These are phyloP conservation scores for Eimeria praecox DNA, from an alignment of 169 alveolate genomes.

Conservation along the genomic window DNA sequence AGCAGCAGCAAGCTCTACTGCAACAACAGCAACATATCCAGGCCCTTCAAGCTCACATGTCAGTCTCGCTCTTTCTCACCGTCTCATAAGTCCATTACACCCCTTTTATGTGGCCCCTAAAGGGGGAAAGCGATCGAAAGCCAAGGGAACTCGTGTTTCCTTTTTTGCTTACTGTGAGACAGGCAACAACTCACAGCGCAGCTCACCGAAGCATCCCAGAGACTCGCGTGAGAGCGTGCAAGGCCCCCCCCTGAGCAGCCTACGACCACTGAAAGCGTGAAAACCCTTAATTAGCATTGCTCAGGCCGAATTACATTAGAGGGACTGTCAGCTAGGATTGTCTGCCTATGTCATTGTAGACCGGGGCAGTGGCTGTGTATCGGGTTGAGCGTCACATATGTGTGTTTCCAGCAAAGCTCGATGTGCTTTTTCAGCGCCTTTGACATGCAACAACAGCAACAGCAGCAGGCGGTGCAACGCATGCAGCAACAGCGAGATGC, in stretches of 20 bases:
- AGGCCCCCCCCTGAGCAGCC: neutral
- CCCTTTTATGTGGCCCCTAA: neutral
- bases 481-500: constrained; percentile 53
- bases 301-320: neutral
- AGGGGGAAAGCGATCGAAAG: neutral
- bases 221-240: constrained; percentile 64
- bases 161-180: neutral
- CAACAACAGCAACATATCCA: constrained; percentile 71
- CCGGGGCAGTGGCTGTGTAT: neutral
- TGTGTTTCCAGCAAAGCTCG: neutral
- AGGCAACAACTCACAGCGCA: constrained; percentile 53
- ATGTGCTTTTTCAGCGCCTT: constrained; percentile 29
- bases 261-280: neutral
- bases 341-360: neutral
- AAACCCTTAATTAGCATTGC: neutral
- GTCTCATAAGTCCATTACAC: neutral
- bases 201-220: constrained; percentile 54
- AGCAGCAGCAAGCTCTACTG: constrained; percentile 58
- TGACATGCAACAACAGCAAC: constrained; percentile 65
- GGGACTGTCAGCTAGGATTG: neutral
- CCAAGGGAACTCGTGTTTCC: neutral
- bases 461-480: constrained; percentile 62
- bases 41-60: constrained; percentile 62
- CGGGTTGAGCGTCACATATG: neutral
- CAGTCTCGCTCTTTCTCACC: neutral